These are phyloP conservation scores for Auriscalpium microsporum DNA, from an alignment of 768 basidiomycete genomes.

Conservation along the genomic window DNA sequence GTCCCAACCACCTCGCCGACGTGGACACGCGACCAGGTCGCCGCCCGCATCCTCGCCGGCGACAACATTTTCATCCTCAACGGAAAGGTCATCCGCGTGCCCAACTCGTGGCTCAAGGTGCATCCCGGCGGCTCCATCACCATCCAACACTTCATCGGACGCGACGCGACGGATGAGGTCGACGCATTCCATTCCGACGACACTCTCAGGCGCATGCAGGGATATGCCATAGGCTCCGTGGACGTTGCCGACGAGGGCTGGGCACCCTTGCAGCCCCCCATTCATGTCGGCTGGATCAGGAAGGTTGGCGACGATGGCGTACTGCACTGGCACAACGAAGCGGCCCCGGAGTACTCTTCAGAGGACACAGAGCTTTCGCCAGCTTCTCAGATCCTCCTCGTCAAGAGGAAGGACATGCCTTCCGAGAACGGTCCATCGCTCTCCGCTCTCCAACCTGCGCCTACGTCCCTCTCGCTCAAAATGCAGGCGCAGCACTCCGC, in stretches of 20 bases:
- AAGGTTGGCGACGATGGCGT: constrained; percentile 36
- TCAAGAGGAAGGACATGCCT: constrained; percentile 29
- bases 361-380: constrained; percentile 15
- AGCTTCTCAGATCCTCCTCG: constrained; percentile 54
- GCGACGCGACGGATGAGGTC: constrained; percentile 93
- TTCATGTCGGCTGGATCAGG: constrained; percentile 78
- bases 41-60: constrained; percentile 64
- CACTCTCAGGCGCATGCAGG: constrained; percentile 45
- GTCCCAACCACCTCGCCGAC: background rate
- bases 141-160: constrained; percentile 89
- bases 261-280: constrained; percentile 77
- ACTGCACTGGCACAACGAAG: constrained; percentile 8
- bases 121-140: constrained; percentile 90
- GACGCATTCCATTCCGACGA: constrained; percentile 77
- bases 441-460: constrained; percentile 41
- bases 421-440: constrained; percentile 32
- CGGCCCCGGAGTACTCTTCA: constrained; percentile 16
- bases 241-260: constrained; percentile 45
- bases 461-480: constrained; percentile 45
- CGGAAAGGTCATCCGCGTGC: constrained; percentile 54
- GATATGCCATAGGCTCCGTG: constrained; percentile 66
- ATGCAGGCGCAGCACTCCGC: constrained; percentile 58
- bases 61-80: constrained; percentile 69
- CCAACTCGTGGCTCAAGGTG: constrained; percentile 65
- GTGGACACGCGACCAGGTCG: constrained; percentile 51